Evolutionary conservation across 257 asterid species (phyloP), one percentile per base, ranked within the genome.

Genomic region (Solanum acaule): DNA sequence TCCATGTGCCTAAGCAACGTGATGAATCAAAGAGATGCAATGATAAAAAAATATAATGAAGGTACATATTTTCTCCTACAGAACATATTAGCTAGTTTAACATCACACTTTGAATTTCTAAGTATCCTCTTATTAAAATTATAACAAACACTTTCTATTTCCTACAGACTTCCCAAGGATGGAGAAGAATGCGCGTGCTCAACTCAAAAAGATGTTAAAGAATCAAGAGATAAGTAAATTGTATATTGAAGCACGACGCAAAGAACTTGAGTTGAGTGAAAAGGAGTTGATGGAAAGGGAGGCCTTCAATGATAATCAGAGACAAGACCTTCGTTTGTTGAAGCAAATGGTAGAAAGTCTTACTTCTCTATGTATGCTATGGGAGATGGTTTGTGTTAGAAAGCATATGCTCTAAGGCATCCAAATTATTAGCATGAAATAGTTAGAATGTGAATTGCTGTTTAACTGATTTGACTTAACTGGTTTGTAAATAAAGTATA

Each of bases 51-150:
- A 7, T 88, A 88, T 37, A 85, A 87, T 49, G 65, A 52, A 65
- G 93, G 92, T 88, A 86, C 86, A 76, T 44, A 44, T 49, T 29
- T 82, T 49, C 70, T 49, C 86, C 86, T 75, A n/a, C 34, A 77
- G 23, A 77, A 77, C 13, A 38, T n/a, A 77, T 77, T 77, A 12
- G 84, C 8, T 38, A 77, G 34, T 38, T 77, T 38, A n/a, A 38
- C 18, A 37, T 40, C 11, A 38, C 56, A 76, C 11, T 37, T 37
- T 35, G 52, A 75, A 37, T 37, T 77, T 40, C 13, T 3, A 76
- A 6, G 12, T 75, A 27, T 22, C 49, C 29, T 75, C 29, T 34
- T 10, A 37, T 22, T 34, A 34, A 35, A 10, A 35, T 37, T 59
- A 59, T 38, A 23, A 9, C 27, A 79, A 81, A 29, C 5, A 3